Evolutionary conservation across 768 basidiomycete genomes (phyloP).

Genomic region (Lactarius tabidus): DNA sequence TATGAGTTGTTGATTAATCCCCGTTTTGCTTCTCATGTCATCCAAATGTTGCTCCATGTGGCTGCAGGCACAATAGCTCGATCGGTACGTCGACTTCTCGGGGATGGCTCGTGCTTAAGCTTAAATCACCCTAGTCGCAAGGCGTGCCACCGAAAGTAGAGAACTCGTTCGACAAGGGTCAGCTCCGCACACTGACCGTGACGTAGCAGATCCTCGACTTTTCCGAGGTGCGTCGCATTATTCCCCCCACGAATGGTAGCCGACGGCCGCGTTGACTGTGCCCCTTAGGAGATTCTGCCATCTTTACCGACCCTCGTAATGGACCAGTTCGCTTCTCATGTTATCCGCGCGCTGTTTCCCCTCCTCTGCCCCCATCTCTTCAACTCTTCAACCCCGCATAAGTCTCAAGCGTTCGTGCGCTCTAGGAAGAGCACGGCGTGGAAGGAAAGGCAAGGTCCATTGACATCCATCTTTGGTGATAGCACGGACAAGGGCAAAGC

Average conservation of each 20-base stretch:
- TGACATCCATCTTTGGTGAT: constrained; percentile 72
- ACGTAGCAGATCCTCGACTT: constrained; percentile 60
- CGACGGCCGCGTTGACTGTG: neutral
- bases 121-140: constrained; percentile 42
- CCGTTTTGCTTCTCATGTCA: constrained; percentile 93
- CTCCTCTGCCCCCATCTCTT: constrained; percentile 65
- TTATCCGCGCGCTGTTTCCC: constrained; percentile 72
- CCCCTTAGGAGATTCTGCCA: constrained; percentile 63
- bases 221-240: constrained; percentile 47
- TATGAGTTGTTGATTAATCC: constrained; percentile 65
- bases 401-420: constrained; percentile 46
- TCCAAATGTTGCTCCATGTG: constrained; percentile 80
- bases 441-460: constrained; percentile 74
- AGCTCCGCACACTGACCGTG: constrained; percentile 60
- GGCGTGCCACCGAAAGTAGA: constrained; percentile 50
- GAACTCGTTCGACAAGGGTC: constrained; percentile 49
- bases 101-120: neutral
- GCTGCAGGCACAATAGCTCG: constrained; percentile 58
- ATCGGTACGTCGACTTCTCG: constrained; percentile 46
- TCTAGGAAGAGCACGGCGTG: constrained; percentile 83
- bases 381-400: constrained; percentile 35
- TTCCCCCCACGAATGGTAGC: neutral
- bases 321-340: constrained; percentile 90
- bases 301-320: constrained; percentile 61
- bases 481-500: constrained; percentile 33